Base-by-base conservation (phyloP, 164 flowering plant genomes). In the Magnolia changhungtana region DNA sequence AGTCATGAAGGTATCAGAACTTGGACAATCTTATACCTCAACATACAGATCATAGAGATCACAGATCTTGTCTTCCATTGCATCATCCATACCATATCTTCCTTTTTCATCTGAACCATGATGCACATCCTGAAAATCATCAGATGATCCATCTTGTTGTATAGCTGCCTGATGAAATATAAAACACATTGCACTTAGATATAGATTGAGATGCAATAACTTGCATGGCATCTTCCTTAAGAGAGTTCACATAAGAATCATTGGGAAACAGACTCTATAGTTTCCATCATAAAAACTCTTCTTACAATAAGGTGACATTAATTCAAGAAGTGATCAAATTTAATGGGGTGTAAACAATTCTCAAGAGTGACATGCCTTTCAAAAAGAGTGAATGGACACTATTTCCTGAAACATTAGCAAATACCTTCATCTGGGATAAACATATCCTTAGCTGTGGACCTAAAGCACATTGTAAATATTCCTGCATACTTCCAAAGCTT, bases 1-100 rank as follows among this genome's bases (percentile, higher is more conserved):
- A 58, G 21, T 24, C n/a, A 24, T 49, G 71, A 24, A 50, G 31
- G 20, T 24, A 0, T 64, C 19, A 65, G 2, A 80, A 66, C 1
- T 49, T 20, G 9, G 21, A 50, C 19, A 63, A 29, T 55, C 61
- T 72, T 18, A 74, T 85, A 94, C 99, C 86, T 94, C 98, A 81
- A 89, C 90, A 88, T 83, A 96, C 75, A 89, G 89, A 80, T 96
- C 98, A 85, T 92, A 96, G 67, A 96, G 93, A 83, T 94, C 96
- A 82, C 96, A 96, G 64, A 96, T 87, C 81, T 91, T 94, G 78
- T 96, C 97, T 88, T 96, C 98, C 90, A 92, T 59, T 23, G 86
- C 83, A 59, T 86, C 73, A 76, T 92, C 98, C 93, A 91, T 90
- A 55, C 76, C 75, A 75, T 77, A 83, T 77, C 86, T 90, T 73